Percentiles rank a stretch among this genome's conserved stretches.
phyloP scores from a whole-genome alignment of 1,284 basidiomycete species.

The Pyrrhoderma lamaoense region DNA sequence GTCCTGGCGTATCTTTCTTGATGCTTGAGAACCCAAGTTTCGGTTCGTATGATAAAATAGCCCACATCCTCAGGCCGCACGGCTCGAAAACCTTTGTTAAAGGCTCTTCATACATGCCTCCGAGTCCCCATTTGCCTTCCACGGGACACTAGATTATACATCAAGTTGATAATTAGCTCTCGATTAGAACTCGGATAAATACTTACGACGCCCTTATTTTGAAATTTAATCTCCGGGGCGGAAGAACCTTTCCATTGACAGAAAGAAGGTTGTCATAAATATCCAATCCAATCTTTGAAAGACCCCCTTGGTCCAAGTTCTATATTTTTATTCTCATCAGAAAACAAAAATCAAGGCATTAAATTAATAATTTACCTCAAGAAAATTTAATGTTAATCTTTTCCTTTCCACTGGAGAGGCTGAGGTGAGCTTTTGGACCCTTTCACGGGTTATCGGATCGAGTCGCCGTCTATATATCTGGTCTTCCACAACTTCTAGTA shows the following conservation, averaged over 20 bases:
- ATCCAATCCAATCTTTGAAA: conserved; percentile 3
- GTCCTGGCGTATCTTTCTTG: too few relatives aligned
- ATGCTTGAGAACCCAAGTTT: too few relatives aligned
- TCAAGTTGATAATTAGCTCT: too few relatives aligned
- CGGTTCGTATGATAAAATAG: conserved; percentile 7
- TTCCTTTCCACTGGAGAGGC: conserved; percentile 19
- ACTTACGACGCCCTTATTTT: neutral
- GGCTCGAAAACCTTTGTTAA: neutral
- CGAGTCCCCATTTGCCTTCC: neutral
- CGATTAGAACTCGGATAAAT: too few relatives aligned
- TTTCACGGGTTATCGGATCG: conserved; percentile 20
- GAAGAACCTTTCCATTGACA: conserved; percentile 13
- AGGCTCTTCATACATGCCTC: neutral
- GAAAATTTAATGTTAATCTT: conserved; percentile 15
- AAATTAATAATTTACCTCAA: neutral
- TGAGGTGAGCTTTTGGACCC: conserved; percentile 24
- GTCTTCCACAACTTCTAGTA: conserved; percentile 23
- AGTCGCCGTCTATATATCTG: conserved; percentile 24
- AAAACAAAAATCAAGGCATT: neutral
- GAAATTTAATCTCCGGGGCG: conserved; percentile 1
- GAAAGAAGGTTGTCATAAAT: neutral
- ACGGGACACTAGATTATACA: too few relatives aligned
- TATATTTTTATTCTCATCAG: neutral
- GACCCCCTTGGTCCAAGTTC: conserved; percentile 1
- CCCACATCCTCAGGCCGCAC: conserved; percentile 1